Evolutionary conservation across 2,329 filamentous ascomycete species (phyloP).

Genomic region (Aspergillus glaucus): DNA sequence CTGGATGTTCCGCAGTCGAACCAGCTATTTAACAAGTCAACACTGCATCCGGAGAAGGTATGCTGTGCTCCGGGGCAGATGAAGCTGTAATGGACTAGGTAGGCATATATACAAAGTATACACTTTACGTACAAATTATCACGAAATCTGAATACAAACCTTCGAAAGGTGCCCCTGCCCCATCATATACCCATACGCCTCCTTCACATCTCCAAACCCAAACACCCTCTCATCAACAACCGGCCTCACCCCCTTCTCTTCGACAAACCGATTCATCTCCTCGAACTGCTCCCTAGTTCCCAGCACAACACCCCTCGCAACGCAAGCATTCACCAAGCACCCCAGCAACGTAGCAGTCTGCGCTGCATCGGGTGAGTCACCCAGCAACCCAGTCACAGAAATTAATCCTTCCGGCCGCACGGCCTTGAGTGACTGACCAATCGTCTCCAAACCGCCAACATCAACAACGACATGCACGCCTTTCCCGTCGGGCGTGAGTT

Average conservation of each 20-base stretch:
- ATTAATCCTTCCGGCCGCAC: constrained; percentile 46
- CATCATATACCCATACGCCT: constrained; percentile 46
- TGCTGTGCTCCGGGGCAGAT: constrained; percentile 15
- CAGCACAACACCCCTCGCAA: constrained; percentile 43
- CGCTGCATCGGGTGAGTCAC: constrained; percentile 30
- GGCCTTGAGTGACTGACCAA: constrained; percentile 40
- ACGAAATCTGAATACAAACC: constrained; percentile 11
- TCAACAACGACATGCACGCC: constrained; percentile 53
- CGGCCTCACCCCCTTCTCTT: constrained; percentile 44
- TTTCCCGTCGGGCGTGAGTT: constrained; percentile 39
- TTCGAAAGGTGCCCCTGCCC: constrained; percentile 46
- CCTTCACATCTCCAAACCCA: constrained; percentile 40
- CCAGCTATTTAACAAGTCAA: constrained; percentile 37
- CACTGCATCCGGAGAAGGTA: constrained; percentile 23
- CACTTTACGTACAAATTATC: neutral
- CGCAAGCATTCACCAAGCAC: constrained; percentile 36
- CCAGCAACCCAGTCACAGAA: constrained; percentile 49
- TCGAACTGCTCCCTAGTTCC: constrained; percentile 45
- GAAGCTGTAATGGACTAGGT: constrained; percentile 17
- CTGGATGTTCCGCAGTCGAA: constrained; percentile 40
- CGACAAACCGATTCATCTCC: constrained; percentile 46
- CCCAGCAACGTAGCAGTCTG: neutral
- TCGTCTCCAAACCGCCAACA: constrained; percentile 49
- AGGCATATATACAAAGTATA: neutral
- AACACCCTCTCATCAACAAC: constrained; percentile 47